These are phyloP conservation scores for Brassica incana DNA, from an alignment of 345 rosid species.

Conservation along the genomic window DNA sequence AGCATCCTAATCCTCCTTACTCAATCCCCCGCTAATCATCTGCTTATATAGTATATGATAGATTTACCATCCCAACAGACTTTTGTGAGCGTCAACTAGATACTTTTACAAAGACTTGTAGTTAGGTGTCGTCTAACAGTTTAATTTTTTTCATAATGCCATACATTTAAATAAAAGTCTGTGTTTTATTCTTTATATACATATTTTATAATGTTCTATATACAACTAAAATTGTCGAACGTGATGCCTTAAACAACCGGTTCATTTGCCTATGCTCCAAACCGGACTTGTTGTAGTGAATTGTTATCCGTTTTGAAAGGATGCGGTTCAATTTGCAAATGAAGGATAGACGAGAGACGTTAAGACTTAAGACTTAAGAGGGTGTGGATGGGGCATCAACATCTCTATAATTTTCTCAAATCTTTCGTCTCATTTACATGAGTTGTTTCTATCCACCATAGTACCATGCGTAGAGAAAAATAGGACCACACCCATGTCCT, in stretches of 20 bases:
- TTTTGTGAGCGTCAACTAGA: neutral
- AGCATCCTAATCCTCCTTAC: too few relatives aligned
- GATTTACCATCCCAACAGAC: neutral
- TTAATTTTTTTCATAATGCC: neutral
- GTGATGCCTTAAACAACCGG: neutral
- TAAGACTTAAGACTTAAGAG: constrained; percentile 12
- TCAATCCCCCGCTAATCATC: too few relatives aligned
- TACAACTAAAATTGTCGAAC: neutral
- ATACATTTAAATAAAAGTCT: neutral
- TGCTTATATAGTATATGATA: neutral
- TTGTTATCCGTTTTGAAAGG: neutral
- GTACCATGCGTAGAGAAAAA: constrained; percentile 12
- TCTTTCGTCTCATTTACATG: neutral
- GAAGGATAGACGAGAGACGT: constrained; percentile 26
- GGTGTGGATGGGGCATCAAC: constrained; percentile 38
- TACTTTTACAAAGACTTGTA: neutral
- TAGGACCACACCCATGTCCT: constrained; percentile 18
- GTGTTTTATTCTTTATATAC: neutral
- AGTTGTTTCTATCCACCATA: neutral
- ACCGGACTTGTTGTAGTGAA: neutral
- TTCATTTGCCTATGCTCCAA: neutral
- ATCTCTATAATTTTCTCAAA: constrained; percentile 25
- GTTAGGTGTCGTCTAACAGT: neutral
- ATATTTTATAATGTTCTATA: neutral
- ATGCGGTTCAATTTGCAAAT: neutral